Base-by-base conservation (phyloP, 2,329 filamentous ascomycete species). In the Paradendryphiella salina region DNA sequence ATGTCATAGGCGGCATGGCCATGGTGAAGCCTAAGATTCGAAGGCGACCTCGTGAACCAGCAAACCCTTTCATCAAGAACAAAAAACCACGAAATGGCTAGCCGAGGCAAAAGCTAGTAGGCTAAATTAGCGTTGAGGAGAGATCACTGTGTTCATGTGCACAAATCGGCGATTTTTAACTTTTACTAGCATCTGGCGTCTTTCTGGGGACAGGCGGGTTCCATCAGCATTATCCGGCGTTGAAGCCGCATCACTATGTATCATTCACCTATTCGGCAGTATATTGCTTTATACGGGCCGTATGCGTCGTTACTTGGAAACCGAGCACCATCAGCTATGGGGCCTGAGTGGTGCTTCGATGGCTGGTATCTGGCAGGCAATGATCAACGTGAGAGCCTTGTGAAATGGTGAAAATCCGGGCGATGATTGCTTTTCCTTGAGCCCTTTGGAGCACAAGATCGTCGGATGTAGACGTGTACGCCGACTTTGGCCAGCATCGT, bases 21-120 rank as follows among this genome's bases (percentile, higher is more conserved):
- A 65, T 67, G 60, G 53, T 51, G 15, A 66, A 65, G 43, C 67
- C 67, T 9, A 70, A 69, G 49, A 70, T 72, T 35, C 61, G 61
- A 46, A 64, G 61, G 45, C 55, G 64, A 21, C 60, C 66, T n/a
- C 63, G 63, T 20, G 51, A 60, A 34, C 48, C 61, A 15, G 55
- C 55, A 6, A 61, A 65, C 52, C 66, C 66, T 8, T 61, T 72
- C 37, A 66, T 72, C 32, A 57, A 61, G 11, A 57, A 56, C 5
- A 63, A 56, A 37, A 72, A 70, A 56, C 65, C 66, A 7, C 61
- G 52, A 41, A 66, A 50, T 15, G 62, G 64, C 15, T 70, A 43
- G 39, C 21, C n/a, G 8, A 36, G 35, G n/a, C 52, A 28, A 3
- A 36, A 5, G 13, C 31, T n/a, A 35, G 6, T 34, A 10, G 26